These are phyloP conservation scores for Medakamo hakoo DNA, from an alignment of 139 green algal species.

Conservation along the genomic window DNA sequence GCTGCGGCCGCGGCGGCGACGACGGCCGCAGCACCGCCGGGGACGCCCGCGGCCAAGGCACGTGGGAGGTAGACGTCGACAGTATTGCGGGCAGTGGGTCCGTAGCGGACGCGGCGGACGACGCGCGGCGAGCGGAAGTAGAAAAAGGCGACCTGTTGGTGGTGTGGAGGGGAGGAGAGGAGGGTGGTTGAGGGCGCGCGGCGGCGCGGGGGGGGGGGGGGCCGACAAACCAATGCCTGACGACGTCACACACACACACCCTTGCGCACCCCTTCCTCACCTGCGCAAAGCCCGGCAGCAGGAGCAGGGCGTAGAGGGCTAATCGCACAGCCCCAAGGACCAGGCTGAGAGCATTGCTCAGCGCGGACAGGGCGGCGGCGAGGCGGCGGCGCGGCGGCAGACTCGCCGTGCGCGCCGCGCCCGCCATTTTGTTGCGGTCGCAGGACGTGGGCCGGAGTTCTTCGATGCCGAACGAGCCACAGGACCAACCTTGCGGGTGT, in stretches of 20 bases:
- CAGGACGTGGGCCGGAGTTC: no score
- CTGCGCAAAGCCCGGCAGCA: slow-evolving; percentile 26
- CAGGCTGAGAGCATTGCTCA: not conserved
- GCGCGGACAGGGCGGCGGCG: no score
- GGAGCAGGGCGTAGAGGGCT: slow-evolving; percentile 8
- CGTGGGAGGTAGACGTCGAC: slow-evolving; percentile 57
- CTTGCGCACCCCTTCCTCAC: slow-evolving; percentile 2
- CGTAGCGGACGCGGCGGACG: slow-evolving; percentile 41
- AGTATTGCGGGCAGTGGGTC: slow-evolving; percentile 39
- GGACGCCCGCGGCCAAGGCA: not conserved
- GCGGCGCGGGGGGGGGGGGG: no score
- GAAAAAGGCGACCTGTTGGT: slow-evolving; percentile 26
- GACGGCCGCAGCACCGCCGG: not conserved
- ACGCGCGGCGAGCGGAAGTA: slow-evolving; percentile 51
- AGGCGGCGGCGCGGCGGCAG: no score
- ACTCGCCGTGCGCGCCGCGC: not conserved
- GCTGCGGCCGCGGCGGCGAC: not conserved
- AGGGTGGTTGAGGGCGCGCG: not conserved
- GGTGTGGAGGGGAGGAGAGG: not conserved
- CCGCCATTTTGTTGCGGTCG: no score
- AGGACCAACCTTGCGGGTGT: no score
- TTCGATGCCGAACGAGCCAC: no score
- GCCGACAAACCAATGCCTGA: no score
- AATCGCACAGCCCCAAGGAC: not conserved
- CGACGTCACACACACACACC: not conserved